Conservation (phyloP, 2,329 filamentous ascomycete genomes). For the Alternaria panax region DNA sequence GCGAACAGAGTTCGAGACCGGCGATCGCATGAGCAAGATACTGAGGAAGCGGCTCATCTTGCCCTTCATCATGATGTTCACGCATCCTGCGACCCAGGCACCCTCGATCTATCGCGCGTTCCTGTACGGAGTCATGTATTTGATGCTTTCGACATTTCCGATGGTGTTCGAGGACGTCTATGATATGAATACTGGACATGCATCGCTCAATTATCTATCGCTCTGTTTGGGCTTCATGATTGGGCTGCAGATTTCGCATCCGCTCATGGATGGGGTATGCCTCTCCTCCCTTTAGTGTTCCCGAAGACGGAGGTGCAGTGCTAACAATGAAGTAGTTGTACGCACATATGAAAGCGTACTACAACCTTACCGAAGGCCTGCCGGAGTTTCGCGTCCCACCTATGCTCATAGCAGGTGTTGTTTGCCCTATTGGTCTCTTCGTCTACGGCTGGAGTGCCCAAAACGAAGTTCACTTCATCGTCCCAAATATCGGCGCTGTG, state of each 20-base stretch:
- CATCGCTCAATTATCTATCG: conserved; percentile 69
- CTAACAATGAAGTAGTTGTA: conserved; percentile 26
- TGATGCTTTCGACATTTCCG: conserved; percentile 69
- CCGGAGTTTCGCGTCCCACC: conserved; percentile 58
- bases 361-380: conserved; percentile 40
- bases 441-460: conserved; percentile 65
- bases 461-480: conserved; percentile 63
- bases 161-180: conserved; percentile 65
- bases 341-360: conserved; percentile 31
- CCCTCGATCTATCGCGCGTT: conserved; percentile 63
- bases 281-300: background rate
- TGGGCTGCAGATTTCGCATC: conserved; percentile 50
- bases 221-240: conserved; percentile 67
- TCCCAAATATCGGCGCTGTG: conserved; percentile 60
- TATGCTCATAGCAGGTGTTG: conserved; percentile 62
- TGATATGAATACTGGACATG: conserved; percentile 62
- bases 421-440: conserved; percentile 58
- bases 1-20: conserved; percentile 50
- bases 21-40: conserved; percentile 36
- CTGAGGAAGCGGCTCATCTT: conserved; percentile 38
- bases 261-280: conserved; percentile 54
- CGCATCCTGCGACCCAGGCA: conserved; percentile 68
- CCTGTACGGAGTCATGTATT: conserved; percentile 68
- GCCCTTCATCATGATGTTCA: conserved; percentile 61
- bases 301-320: background rate